Conservation (phyloP, 495 filamentous ascomycete species). For the Extremus antarcticus region DNA sequence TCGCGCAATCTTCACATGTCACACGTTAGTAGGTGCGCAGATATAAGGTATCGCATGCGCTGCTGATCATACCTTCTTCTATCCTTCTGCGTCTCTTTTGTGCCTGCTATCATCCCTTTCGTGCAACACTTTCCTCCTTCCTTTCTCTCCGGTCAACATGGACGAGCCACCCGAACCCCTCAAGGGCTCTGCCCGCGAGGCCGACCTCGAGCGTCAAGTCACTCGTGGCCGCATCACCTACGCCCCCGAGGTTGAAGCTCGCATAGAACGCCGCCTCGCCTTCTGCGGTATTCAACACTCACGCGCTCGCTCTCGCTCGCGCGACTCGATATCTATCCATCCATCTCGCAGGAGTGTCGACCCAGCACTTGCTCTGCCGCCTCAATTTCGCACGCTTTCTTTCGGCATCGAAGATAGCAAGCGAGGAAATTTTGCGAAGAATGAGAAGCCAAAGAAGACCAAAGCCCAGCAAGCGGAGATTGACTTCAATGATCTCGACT, state of each 20-base stretch:
- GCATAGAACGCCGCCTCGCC: not conserved
- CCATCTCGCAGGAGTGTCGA: slow-evolving; percentile 5
- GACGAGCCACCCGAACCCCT: too few relatives aligned
- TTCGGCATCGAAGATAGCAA: slow-evolving; percentile 44
- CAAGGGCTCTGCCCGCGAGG: too few relatives aligned
- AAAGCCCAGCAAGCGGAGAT: slow-evolving; percentile 36
- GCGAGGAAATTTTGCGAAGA: slow-evolving; percentile 24
- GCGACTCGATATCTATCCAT: not conserved
- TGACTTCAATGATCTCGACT: slow-evolving; percentile 37
- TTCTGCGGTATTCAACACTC: not conserved
- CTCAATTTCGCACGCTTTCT: slow-evolving; percentile 24
- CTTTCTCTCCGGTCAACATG: not conserved
- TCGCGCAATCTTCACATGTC: too few relatives aligned
- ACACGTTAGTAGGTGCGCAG: too few relatives aligned
- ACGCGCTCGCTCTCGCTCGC: not conserved
- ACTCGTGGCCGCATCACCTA: not conserved
- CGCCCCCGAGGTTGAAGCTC: not conserved
- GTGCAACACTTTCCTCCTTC: not conserved
- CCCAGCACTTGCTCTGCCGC: slow-evolving; percentile 8
- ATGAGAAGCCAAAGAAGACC: slow-evolving; percentile 28
- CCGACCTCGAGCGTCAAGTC: too few relatives aligned
- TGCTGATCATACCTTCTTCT: too few relatives aligned
- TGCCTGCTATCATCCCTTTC: not conserved
- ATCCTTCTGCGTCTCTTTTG: not conserved
- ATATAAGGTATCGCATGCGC: too few relatives aligned